These are phyloP conservation scores for Discostella stelligera DNA, from an alignment of 352 stramenopile species.

Conservation along the genomic window DNA sequence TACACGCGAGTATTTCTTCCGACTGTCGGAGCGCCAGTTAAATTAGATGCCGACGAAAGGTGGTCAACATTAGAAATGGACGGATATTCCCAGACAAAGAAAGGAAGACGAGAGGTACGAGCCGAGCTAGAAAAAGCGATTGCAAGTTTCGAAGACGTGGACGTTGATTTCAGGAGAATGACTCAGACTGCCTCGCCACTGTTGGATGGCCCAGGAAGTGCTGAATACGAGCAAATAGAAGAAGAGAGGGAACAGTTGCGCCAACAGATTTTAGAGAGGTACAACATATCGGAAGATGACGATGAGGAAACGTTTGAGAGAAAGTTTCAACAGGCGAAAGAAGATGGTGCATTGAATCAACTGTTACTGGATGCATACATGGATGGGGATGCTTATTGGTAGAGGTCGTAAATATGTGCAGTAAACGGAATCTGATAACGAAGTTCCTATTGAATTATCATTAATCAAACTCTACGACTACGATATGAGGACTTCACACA, in stretches of 20 bases:
- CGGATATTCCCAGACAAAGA: conserved; percentile 20
- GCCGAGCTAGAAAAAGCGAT: conserved; percentile 68
- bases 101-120: conserved; percentile 60
- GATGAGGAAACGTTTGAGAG: conserved; percentile 44
- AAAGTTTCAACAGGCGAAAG: conserved; percentile 40
- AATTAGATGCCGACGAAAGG: conserved; percentile 57
- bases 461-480: no score
- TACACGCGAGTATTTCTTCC: conserved; percentile 77
- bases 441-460: background rate
- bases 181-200: conserved; percentile 29
- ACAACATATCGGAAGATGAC: conserved; percentile 45
- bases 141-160: conserved; percentile 59
- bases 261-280: conserved; percentile 30
- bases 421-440: background rate
- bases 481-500: no score
- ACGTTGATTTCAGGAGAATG: conserved; percentile 53
- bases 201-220: conserved; percentile 46
- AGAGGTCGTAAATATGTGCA: background rate
- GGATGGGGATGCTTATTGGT: conserved; percentile 50
- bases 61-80: conserved; percentile 49
- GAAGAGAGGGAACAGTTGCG: conserved; percentile 35
- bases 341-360: conserved; percentile 38
- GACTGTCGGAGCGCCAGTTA: conserved; percentile 62
- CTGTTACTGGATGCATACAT: conserved; percentile 46
- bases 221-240: conserved; percentile 38